Conservation (phyloP, 2,329 filamentous ascomycete species). For the Neonectria coccinea region DNA sequence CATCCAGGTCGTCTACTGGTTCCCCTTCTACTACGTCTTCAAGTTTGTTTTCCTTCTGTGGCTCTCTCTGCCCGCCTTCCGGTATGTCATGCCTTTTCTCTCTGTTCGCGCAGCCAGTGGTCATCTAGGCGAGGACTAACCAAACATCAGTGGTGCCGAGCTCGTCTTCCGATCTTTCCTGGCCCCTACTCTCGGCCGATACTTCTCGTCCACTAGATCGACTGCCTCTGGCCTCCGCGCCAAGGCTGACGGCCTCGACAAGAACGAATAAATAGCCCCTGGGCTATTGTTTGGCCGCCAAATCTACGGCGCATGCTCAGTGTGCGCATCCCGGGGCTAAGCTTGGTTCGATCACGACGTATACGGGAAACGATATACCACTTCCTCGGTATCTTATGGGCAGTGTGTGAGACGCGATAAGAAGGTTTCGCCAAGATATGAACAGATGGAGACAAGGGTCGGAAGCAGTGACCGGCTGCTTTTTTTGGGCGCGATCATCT, state of each 20-base stretch:
- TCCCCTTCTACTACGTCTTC: constrained; percentile 99
- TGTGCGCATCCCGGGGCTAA: constrained; percentile 40
- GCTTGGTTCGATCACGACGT: constrained; percentile 36
- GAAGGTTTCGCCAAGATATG: constrained; percentile 22
- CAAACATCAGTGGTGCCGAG: constrained; percentile 81
- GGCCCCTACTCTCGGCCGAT: constrained; percentile 89
- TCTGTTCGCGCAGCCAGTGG: constrained; percentile 13
- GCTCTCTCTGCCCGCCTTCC: constrained; percentile 95
- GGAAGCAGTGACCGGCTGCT: constrained; percentile 28
- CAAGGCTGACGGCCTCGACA: constrained; percentile 84
- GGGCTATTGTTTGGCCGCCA: constrained; percentile 42
- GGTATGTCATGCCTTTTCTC: constrained; percentile 68
- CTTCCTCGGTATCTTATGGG: constrained; percentile 26
- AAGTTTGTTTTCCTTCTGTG: constrained; percentile 98
- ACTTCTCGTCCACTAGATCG: constrained; percentile 79
- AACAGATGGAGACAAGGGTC: constrained; percentile 35
- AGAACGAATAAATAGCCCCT: constrained; percentile 67
- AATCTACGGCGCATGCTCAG: constrained; percentile 29
- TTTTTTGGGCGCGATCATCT: constrained; percentile 32
- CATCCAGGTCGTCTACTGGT: constrained; percentile 90
- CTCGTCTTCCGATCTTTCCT: constrained; percentile 97
- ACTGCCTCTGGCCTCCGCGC: constrained; percentile 89
- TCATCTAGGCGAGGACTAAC: constrained; percentile 32
- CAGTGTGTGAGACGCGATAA: constrained; percentile 25
- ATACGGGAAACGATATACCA: constrained; percentile 30